These are phyloP conservation scores for Mycena citricolor DNA, from an alignment of 1,284 basidiomycete genomes.

Conservation along the genomic window DNA sequence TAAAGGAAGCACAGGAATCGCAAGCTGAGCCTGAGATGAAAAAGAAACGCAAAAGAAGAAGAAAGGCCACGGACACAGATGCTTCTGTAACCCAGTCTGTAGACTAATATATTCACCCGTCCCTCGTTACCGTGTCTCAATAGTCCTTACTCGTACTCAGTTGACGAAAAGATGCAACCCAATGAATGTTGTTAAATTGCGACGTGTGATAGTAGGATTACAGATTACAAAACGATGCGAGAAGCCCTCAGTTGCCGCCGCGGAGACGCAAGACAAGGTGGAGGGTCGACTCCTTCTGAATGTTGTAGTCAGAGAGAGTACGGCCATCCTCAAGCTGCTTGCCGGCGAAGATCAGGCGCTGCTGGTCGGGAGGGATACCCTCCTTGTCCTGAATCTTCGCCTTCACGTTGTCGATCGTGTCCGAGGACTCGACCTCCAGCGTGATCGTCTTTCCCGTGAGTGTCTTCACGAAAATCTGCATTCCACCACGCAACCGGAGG, in stretches of 20 bases:
- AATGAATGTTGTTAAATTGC: neutral
- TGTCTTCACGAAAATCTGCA: conserved; percentile 82
- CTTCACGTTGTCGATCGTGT: too few relatives aligned
- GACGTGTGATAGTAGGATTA: neutral
- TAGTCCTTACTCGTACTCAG: neutral
- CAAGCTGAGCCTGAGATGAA: conserved; percentile 32
- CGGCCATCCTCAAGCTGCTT: conserved; percentile 79
- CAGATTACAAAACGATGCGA: neutral
- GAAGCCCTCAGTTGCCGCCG: conserved; percentile 41
- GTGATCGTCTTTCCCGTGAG: conserved; percentile 95
- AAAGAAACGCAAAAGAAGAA: conserved; percentile 33
- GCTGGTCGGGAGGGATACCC: too few relatives aligned
- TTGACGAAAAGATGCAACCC: neutral
- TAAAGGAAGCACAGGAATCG: conserved; percentile 33
- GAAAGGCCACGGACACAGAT: conserved; percentile 18
- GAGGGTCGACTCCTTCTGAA: conserved; percentile 77
- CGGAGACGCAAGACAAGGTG: conserved; percentile 65
- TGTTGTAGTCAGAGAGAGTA: conserved; percentile 76
- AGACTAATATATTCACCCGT: neutral
- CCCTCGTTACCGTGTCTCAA: too few relatives aligned
- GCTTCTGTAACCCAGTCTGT: neutral
- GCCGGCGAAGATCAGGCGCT: conserved; percentile 83
- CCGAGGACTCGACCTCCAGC: conserved; percentile 87
- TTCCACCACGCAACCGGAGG: conserved; percentile 47
- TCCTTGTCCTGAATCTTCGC: too few relatives aligned